Conservation (phyloP, 2,329 filamentous ascomycete species). For the Fusarium sororula region DNA sequence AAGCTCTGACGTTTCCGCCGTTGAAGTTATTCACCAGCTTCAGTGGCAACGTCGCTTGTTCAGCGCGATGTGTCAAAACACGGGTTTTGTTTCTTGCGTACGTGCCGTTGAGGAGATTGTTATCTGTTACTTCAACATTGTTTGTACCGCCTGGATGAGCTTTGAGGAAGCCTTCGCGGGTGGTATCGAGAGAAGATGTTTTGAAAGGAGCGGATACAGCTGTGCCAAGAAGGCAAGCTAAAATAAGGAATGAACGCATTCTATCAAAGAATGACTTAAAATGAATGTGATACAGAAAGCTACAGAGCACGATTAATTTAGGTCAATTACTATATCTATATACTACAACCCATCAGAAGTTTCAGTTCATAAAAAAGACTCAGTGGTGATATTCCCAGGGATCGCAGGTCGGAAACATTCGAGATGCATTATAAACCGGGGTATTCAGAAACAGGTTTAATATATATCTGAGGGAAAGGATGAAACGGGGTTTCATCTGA, state of each 20-base stretch:
- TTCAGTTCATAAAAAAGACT: background rate
- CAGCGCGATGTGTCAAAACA: background rate
- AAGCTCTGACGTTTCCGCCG: slow-evolving; percentile 52
- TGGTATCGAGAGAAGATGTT: slow-evolving; percentile 8
- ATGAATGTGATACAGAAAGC: background rate
- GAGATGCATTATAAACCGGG: slow-evolving; percentile 15
- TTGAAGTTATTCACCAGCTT: slow-evolving; percentile 56
- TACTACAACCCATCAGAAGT: background rate
- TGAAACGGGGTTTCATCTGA: slow-evolving; percentile 21
- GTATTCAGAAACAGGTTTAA: slow-evolving; percentile 9
- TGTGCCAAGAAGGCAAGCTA: slow-evolving; percentile 32
- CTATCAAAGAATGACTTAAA: slow-evolving; percentile 25
- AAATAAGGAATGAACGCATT: slow-evolving; percentile 39
- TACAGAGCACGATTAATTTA: background rate
- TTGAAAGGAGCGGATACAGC: slow-evolving; percentile 29
- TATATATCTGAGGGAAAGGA: slow-evolving; percentile 34
- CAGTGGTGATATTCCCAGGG: background rate
- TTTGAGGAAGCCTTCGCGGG: slow-evolving; percentile 43
- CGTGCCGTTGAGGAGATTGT: slow-evolving; percentile 54
- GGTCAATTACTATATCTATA: slow-evolving; percentile 19
- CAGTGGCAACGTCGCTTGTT: slow-evolving; percentile 38
- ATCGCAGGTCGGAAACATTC: background rate
- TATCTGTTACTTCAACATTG: slow-evolving; percentile 48
- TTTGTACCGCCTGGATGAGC: slow-evolving; percentile 44
- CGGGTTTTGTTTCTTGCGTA: slow-evolving; percentile 26